Base-by-base conservation (phyloP, 1,139 yeast genomes). In the Saccharomyces pastorianus region DNA sequence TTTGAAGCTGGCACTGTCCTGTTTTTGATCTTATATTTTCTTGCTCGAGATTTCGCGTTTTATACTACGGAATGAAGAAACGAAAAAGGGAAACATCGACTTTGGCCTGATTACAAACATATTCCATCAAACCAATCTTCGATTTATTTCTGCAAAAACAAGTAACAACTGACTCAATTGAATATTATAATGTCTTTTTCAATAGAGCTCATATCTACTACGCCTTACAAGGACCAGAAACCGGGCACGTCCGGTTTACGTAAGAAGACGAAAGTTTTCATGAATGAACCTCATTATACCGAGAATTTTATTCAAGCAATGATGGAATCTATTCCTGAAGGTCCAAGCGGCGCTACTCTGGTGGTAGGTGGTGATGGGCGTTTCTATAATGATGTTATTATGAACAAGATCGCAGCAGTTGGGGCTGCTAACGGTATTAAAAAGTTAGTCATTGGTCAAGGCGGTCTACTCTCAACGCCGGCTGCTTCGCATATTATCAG, bases 231-330 rank as follows among this genome's bases (percentile, higher is more conserved):
- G 51, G 99, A 91, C 73, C 99, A 93, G 72, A 93, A 91, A 71
- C 99, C 99, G 14, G 99, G 99, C 47, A 93, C 99, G 20, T 91
- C 98, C 6, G 99, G 99, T 31, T 82, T 93, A 55, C 82, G 99
- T 67, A 93, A 93, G 77, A 89, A 86, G 73, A 96, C 91, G 49
- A 78, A 78, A 32, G 95, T 88, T 28, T 93, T 93, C 75, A 81
- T 88, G 72, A 55, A 65, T 27, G 84, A 85, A 66, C 78, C 80
- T 11, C 71, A 20, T 20, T 20, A 20, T 20, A 20, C 23, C 3
- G 23, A 20, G 3, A 20, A 20, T 20, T 20, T 20, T 20, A 20
- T 20, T 4, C 23, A 20, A 20, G 23, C 23, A 20, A 20, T 20
- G 23, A 20, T 20, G 23, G 23, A 20, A 20, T 20, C 4, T 20